Conservation (phyloP, 2,329 filamentous ascomycete species). For the Purpureocillium takamizusanense region DNA sequence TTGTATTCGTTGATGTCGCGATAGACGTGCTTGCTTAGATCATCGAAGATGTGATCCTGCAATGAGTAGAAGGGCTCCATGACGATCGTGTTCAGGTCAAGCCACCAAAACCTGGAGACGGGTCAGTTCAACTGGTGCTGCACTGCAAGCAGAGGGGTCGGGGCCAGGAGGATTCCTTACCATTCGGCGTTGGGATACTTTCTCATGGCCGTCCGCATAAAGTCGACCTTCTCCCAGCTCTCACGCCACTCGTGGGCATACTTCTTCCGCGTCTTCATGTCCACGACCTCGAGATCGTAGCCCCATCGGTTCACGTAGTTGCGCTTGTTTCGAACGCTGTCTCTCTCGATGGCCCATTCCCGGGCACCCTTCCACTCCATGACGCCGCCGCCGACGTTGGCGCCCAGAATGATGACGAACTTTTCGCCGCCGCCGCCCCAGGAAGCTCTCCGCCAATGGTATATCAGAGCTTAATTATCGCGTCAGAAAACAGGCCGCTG, state of each 20-base stretch:
- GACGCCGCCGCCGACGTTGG: conserved; percentile 91
- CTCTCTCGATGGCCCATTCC: conserved; percentile 96
- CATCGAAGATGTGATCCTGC: conserved; percentile 81
- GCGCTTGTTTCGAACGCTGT: conserved; percentile 92
- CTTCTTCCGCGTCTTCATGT: conserved; percentile 97
- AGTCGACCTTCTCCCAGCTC: conserved; percentile 98
- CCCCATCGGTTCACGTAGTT: conserved; percentile 83
- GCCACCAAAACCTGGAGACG: conserved; percentile 91
- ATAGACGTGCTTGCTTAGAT: conserved; percentile 67
- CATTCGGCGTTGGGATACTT: conserved; percentile 96
- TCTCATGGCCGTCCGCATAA: conserved; percentile 75
- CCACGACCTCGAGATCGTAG: conserved; percentile 90
- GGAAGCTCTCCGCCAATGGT: conserved; percentile 61
- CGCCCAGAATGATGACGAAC: conserved; percentile 85
- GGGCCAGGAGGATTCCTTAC: conserved; percentile 40
- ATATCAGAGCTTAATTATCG: conserved; percentile 34
- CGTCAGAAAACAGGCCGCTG: conserved; percentile 1
- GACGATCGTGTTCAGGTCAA: conserved; percentile 93
- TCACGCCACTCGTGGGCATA: conserved; percentile 99
- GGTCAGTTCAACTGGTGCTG: background rate
- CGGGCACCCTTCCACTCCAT: conserved; percentile 98
- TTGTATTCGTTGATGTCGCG: conserved; percentile 97
- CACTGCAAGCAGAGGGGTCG: background rate
- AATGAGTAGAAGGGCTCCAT: conserved; percentile 93
- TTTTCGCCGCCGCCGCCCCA: conserved; percentile 79